Conservation (phyloP, 2,329 filamentous ascomycete genomes). For the Fragosphaeria purpurea region DNA sequence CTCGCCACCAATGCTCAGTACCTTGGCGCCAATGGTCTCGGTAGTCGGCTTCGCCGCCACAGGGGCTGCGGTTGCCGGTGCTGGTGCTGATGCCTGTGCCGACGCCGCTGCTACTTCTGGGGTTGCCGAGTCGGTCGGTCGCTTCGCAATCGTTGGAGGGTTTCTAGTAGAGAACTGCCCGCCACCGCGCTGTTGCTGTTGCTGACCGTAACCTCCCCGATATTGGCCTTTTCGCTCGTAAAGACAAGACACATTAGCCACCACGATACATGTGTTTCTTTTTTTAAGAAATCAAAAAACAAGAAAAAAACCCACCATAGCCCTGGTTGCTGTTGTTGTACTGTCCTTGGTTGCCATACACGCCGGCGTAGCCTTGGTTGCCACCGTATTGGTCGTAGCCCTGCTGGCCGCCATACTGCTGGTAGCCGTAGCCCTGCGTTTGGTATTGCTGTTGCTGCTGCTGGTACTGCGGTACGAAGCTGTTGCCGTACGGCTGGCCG, state of each 20-base stretch:
- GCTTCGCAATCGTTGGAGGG: conserved; percentile 55
- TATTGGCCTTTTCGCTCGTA: conserved; percentile 16
- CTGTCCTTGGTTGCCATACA: conserved; percentile 19
- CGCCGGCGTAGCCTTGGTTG: conserved; percentile 20
- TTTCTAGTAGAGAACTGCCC: conserved; percentile 18
- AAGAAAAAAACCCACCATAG: conserved; percentile 22
- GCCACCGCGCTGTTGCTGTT: conserved; percentile 24
- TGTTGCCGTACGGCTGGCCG: conserved; percentile 45
- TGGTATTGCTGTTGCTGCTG: conserved; percentile 13
- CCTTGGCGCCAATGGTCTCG: conserved; percentile 51
- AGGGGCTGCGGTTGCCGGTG: conserved; percentile 30
- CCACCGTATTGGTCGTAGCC: conserved; percentile 34
- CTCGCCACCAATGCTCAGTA: conserved; percentile 52
- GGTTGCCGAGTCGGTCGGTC: conserved; percentile 39
- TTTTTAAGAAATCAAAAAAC: no score
- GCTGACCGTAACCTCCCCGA: conserved; percentile 39
- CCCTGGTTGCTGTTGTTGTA: conserved; percentile 35
- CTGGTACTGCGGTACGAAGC: conserved; percentile 30
- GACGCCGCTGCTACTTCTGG: conserved; percentile 26
- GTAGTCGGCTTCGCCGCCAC: conserved; percentile 34
- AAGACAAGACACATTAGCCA: no score
- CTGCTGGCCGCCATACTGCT: conserved; percentile 35
- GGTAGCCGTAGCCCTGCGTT: conserved; percentile 7
- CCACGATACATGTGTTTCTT: no score
- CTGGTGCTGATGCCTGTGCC: conserved; percentile 25